These are phyloP conservation scores for Colletotrichum gigasporum DNA, from an alignment of 2,329 filamentous ascomycete species.

Conservation along the genomic window DNA sequence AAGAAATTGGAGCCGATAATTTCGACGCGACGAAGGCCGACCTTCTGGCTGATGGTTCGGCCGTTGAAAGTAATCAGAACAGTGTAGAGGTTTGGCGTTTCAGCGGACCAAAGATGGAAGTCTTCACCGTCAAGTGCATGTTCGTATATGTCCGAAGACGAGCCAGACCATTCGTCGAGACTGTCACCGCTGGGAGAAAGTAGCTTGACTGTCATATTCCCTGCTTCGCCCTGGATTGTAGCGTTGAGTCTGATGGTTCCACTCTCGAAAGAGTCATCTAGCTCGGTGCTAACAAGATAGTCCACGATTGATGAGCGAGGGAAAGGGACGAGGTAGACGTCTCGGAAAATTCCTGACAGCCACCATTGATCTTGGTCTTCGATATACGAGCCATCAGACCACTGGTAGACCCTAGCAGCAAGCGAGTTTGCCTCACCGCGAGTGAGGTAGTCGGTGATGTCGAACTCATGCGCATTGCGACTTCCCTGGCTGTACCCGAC, in stretches of 20 bases:
- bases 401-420: slow-evolving; percentile 76
- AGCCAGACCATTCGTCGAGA: slow-evolving; percentile 28
- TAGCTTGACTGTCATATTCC: background rate
- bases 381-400: slow-evolving; percentile 76
- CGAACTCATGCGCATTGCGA: slow-evolving; percentile 79
- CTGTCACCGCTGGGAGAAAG: slow-evolving; percentile 12
- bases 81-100: slow-evolving; percentile 71
- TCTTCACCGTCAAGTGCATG: slow-evolving; percentile 51
- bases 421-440: slow-evolving; percentile 60
- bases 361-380: slow-evolving; percentile 79
- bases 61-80: slow-evolving; percentile 47
- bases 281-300: slow-evolving; percentile 62
- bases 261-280: slow-evolving; percentile 63
- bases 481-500: slow-evolving; percentile 79
- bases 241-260: slow-evolving; percentile 59
- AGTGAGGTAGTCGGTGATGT: slow-evolving; percentile 65
- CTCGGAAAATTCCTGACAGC: slow-evolving; percentile 73
- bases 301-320: slow-evolving; percentile 64
- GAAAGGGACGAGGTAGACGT: slow-evolving; percentile 72
- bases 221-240: slow-evolving; percentile 46
- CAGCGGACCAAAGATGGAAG: slow-evolving; percentile 74
- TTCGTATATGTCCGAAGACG: slow-evolving; percentile 37
- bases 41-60: slow-evolving; percentile 58
- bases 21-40: slow-evolving; percentile 72
- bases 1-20: slow-evolving; percentile 68